Evolutionary conservation across 306 rosid species (phyloP).

Genomic region (Rosa chinensis): DNA sequence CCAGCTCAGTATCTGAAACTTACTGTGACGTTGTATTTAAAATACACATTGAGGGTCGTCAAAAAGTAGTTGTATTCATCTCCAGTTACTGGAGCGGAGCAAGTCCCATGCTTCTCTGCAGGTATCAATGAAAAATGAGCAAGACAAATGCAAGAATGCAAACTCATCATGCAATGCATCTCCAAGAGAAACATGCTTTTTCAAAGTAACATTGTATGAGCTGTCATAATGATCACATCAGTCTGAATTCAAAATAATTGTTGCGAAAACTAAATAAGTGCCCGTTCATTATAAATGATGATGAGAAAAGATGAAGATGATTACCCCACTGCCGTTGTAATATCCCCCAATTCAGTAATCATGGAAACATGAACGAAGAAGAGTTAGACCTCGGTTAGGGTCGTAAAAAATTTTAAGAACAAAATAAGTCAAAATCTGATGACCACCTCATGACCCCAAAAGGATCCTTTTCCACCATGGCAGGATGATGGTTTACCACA

Average conservation of each 20-base stretch:
- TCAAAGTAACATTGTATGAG: neutral
- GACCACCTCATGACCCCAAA: conserved; percentile 98
- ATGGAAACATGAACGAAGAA: conserved; percentile 34
- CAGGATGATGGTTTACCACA: conserved; percentile 70
- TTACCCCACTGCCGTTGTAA: conserved; percentile 88
- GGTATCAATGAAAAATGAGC: conserved; percentile 28
- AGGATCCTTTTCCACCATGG: conserved; percentile 71
- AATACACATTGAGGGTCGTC: conserved; percentile 64
- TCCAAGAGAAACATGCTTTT: neutral
- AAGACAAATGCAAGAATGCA: conserved; percentile 10
- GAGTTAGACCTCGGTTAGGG: conserved; percentile 38
- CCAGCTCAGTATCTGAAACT: conserved; percentile 29
- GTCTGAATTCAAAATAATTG: neutral
- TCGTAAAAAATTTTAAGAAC: conserved; percentile 17
- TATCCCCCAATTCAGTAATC: conserved; percentile 30
- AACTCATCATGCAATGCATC: neutral
- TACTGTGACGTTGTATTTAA: conserved; percentile 91
- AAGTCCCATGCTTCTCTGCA: conserved; percentile 98
- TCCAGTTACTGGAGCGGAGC: conserved; percentile 61
- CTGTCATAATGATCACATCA: neutral
- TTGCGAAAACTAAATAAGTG: neutral
- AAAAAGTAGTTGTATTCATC: conserved; percentile 84
- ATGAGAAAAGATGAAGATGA: conserved; percentile 43
- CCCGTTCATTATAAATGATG: neutral
- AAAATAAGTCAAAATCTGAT: conserved; percentile 28